Percentiles rank a stretch among this genome's conserved stretches.
Conservation (phyloP, 164 flowering plant species). For the Liquidambar formosana region DNA sequence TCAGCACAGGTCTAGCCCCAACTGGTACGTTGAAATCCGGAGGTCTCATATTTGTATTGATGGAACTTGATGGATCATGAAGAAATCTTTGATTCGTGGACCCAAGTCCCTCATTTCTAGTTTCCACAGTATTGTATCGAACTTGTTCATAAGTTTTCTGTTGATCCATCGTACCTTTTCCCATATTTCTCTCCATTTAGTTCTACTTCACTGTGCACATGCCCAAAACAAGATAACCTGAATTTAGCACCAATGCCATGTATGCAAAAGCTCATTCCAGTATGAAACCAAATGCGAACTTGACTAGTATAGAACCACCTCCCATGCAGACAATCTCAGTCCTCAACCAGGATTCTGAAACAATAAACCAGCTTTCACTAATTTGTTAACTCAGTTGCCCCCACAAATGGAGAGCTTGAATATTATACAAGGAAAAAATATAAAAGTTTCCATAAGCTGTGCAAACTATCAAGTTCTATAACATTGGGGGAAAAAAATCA, state of each 20-base stretch:
- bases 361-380: slow-evolving; percentile 8
- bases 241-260: slow-evolving; percentile 3
- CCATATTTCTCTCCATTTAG: slow-evolving; percentile 43
- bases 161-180: slow-evolving; percentile 33
- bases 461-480: not conserved
- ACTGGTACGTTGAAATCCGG: slow-evolving; percentile 40
- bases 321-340: not conserved
- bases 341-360: slow-evolving; percentile 13
- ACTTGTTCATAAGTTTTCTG: slow-evolving; percentile 40
- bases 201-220: slow-evolving; percentile 13
- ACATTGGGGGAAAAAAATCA: too few relatives aligned
- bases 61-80: slow-evolving; percentile 40
- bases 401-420: not conserved
- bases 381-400: slow-evolving; percentile 10
- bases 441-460: not conserved
- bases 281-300: not conserved
- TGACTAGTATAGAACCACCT: not conserved
- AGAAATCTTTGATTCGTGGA: slow-evolving; percentile 41
- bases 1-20: slow-evolving; percentile 56
- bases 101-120: slow-evolving; percentile 42
- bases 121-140: slow-evolving; percentile 32
- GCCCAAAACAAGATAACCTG: slow-evolving; percentile 14
- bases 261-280: slow-evolving; percentile 1
- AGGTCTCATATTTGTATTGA: slow-evolving; percentile 45
- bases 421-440: not conserved